Conservation (phyloP, 371 early-diverging fungal species). For the Lichtheimia hyalospora region DNA sequence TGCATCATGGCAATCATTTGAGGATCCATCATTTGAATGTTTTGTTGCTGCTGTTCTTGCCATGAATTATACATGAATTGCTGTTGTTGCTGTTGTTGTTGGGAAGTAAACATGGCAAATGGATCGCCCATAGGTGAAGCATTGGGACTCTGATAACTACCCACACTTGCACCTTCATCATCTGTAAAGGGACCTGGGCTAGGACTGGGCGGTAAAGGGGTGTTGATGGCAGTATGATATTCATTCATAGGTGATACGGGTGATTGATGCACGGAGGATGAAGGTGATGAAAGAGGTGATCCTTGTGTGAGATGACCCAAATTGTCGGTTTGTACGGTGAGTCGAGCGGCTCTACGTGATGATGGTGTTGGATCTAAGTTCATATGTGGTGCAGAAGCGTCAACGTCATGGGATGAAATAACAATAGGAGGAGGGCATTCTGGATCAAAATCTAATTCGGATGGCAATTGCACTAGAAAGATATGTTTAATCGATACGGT, state of each 20-base stretch:
- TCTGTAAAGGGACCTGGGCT: conserved; percentile 21
- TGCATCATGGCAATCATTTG: neutral
- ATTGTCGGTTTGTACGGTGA: conserved; percentile 12
- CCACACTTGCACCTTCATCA: conserved; percentile 16
- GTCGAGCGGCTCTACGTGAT: neutral
- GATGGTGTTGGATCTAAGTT: too few species aligned
- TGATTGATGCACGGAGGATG: neutral
- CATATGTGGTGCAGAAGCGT: neutral
- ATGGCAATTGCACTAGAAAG: too few species aligned
- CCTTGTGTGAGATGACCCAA: neutral
- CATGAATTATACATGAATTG: neutral
- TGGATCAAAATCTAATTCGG: neutral
- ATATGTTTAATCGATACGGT: too few species aligned
- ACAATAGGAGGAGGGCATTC: conserved; percentile 21
- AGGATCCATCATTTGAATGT: neutral
- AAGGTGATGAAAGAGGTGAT: neutral
- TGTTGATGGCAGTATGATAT: conserved; percentile 4
- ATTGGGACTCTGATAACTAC: conserved; percentile 19
- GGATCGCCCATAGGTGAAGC: conserved; percentile 3
- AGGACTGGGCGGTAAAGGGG: conserved; percentile 18
- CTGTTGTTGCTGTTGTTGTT: conserved; percentile 4
- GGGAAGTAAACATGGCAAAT: neutral
- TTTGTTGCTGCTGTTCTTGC: neutral
- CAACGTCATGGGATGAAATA: conserved; percentile 19
- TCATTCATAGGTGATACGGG: neutral